Evolutionary conservation across 164 flowering plant species (phyloP).

Genomic region (Santalum album): DNA sequence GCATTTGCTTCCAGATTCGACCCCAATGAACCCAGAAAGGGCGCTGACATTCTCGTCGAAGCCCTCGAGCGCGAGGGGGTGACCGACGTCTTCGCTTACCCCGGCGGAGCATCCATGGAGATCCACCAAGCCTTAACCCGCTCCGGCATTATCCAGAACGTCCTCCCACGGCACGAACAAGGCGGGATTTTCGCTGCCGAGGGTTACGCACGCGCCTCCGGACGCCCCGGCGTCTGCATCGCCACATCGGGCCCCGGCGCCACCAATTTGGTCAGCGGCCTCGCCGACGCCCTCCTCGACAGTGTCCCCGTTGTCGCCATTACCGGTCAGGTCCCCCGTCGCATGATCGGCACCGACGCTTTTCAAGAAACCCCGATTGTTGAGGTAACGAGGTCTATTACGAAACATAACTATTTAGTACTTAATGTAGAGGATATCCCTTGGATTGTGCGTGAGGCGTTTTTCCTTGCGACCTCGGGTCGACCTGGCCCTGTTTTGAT

Average conservation of each 20-base stretch:
- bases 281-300: slow-evolving; percentile 62
- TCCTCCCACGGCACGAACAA: slow-evolving; percentile 66
- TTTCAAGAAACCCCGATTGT: slow-evolving; percentile 13
- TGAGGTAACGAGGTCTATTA: not conserved
- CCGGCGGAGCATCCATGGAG: slow-evolving; percentile 5
- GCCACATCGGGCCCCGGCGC: slow-evolving; percentile 84
- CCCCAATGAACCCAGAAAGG: not conserved
- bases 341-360: slow-evolving; percentile 68
- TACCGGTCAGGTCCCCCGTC: slow-evolving; percentile 59
- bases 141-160: slow-evolving; percentile 16
- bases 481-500: slow-evolving; percentile 2
- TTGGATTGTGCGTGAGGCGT: not conserved
- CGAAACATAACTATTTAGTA: not conserved
- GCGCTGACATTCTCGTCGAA: slow-evolving; percentile 2
- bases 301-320: slow-evolving; percentile 56
- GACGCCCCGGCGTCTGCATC: slow-evolving; percentile 55
- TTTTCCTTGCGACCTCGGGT: not conserved
- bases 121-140: slow-evolving; percentile 5
- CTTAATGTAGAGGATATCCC: not conserved
- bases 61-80: slow-evolving; percentile 5
- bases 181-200: slow-evolving; percentile 67
- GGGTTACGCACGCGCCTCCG: slow-evolving; percentile 60
- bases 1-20: not conserved
- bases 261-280: slow-evolving; percentile 68
- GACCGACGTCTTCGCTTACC: slow-evolving; percentile 3